phyloP scores from a whole-genome alignment of 495 filamentous ascomycete species.

The Neurospora sp. region DNA sequence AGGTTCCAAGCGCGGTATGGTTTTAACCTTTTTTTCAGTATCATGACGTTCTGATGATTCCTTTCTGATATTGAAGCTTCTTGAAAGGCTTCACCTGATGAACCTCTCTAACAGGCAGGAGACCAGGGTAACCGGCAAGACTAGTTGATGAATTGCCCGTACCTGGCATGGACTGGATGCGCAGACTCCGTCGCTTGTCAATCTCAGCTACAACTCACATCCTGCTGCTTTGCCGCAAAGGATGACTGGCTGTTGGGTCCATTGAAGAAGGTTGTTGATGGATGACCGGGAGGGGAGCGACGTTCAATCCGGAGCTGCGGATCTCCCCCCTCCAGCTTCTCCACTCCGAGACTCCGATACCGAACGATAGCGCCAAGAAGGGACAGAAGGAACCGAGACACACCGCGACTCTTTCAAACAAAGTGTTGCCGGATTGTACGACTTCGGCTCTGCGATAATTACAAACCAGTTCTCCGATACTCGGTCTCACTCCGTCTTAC shows the following conservation, averaged over 20 bases:
- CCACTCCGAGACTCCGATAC: background rate
- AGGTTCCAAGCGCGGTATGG: background rate
- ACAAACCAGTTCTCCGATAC: background rate
- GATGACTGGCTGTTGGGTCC: background rate
- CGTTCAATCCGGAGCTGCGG: background rate
- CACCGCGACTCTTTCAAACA: background rate
- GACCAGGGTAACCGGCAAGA: background rate
- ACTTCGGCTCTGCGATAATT: background rate
- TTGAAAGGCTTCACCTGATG: background rate
- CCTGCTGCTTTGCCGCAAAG: background rate
- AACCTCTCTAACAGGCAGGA: background rate
- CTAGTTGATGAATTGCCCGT: background rate
- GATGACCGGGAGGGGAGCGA: background rate
- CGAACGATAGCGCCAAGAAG: background rate
- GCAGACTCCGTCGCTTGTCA: background rate
- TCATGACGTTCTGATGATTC: too few relatives aligned
- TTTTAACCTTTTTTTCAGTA: background rate
- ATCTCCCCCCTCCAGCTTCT: background rate
- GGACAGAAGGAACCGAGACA: background rate
- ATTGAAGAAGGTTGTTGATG: background rate
- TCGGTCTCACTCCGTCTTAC: background rate
- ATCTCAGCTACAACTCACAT: background rate
- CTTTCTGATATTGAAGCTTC: background rate
- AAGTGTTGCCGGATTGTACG: background rate
- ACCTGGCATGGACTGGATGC: background rate